Evolutionary conservation across 2,329 filamentous ascomycete species (phyloP), one percentile per base, ranked within the genome.

Genomic region (Hypoxylon sp.): DNA sequence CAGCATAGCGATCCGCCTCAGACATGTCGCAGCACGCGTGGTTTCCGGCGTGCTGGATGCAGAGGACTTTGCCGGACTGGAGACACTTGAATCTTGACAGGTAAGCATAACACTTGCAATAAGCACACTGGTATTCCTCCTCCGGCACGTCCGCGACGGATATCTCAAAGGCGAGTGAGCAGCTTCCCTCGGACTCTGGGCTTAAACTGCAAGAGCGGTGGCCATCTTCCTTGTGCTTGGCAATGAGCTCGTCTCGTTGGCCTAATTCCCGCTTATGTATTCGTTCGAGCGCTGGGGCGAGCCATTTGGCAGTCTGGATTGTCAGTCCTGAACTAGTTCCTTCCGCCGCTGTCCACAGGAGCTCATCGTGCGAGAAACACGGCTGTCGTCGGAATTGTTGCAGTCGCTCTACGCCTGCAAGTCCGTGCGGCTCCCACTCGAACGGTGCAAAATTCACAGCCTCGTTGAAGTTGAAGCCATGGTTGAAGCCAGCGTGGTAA

Each of bases 401-500:
- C 20, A 97, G 77, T 59, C 93, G 82, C 63, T 93, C 87, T 1
- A 97, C 92, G 1, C 94, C 92, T 19, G 86, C 81, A 46, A 93
- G 86, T 2, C 94, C 94, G 67, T 86, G 95, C 0, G 91, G 91
- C 66, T 99, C 94, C 94, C 94, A 99, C 64, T 99, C 94, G 19
- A 78, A 80, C 0, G 94, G 94, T 0, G 94, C 94, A 73, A 99
- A 99, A 68, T 99, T 99, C 62, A 99, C 94, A 4, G 94, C 94
- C 70, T 99, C 94, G 63, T 99, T 99, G 72, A 97, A 96, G 68
- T 99, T 99, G 77, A 99, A 99, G 0, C 89, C 94, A 64, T 99
- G 94, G 65, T 99, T 99, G 75, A 99, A 99, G 0, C 94, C 94
- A 4, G 94, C 93, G 69, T 99, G 94, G 64, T 97, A 99, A 0